Conservation (phyloP, 257 asterid species). For the Paraleonurus japonicus region DNA sequence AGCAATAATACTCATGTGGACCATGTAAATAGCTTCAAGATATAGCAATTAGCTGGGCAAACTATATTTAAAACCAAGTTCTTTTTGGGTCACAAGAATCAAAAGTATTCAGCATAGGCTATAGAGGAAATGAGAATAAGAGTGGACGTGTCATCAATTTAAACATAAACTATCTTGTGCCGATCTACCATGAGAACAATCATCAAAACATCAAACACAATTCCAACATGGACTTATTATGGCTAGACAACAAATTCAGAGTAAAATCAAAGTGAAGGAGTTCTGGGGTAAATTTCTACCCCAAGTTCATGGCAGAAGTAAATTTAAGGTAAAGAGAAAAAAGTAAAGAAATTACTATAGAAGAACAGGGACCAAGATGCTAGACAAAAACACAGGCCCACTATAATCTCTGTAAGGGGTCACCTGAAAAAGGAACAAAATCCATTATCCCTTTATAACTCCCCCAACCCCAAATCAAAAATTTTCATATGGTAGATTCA, state of each 20-base stretch:
- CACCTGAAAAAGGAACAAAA: background rate
- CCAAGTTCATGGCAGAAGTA: background rate
- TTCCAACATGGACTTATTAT: background rate
- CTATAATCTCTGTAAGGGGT: background rate
- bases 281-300: background rate
- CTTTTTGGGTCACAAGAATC: background rate
- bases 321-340: conserved; percentile 4
- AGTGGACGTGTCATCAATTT: background rate
- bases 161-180: background rate
- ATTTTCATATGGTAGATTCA: background rate
- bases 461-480: background rate
- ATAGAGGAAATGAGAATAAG: background rate
- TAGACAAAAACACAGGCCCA: conserved; percentile 3
- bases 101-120: background rate
- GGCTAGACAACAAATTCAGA: conserved; percentile 8
- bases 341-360: background rate
- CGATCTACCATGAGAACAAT: background rate
- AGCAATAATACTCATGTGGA: background rate
- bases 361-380: conserved; percentile 9
- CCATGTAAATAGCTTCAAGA: background rate
- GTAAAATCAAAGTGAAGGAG: conserved; percentile 14
- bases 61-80: background rate
- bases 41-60: background rate
- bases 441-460: background rate
- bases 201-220: background rate